Base-by-base conservation (phyloP, 2,329 filamentous ascomycete species). In the Calonectria hongkongensis region DNA sequence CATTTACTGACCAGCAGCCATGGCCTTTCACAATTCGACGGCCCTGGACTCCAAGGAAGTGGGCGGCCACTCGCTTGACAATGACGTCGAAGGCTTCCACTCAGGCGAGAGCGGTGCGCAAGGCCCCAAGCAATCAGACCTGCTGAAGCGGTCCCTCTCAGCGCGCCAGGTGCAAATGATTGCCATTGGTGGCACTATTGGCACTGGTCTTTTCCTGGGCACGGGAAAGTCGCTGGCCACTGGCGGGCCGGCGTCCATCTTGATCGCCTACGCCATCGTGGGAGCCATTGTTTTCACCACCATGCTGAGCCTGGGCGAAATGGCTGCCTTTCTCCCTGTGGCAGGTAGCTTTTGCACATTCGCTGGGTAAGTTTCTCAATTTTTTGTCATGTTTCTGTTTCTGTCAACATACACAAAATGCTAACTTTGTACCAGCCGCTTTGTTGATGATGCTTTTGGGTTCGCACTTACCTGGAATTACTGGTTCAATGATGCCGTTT, bases 121-220 rank as follows among this genome's bases (percentile, higher is more conserved):
- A 9, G 70, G 73, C 51, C 78, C 78, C 48, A 75, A 78, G 45
- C 78, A 79, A 58, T 80, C 85, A 2, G 88, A 91, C 76, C 84
- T 83, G 66, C 84, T 93, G 13, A 85, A 86, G 25, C 88, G 91
- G 6, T 87, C 89, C 50, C 85, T 92, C 15, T 90, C 89, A 2
- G 82, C 89, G 18, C 88, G 91, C n/a, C 91, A 93, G 80, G 89
- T 93, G 13, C 91, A 93, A 83, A 92, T 93, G 90, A 92, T 93
- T 73, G 92, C 91, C 51, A 89, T 91, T 62, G 89, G 88, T 25
- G 89, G 89, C 43, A 91, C 88, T 1, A 91, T 91, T 58, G 89
- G 89, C 10, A 92, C 91, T 0, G 91, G 91, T 3, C 82, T 93
- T 4, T 93, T 93, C 75, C 84, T 93, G 7, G 91, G 91, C 36